Conservation (phyloP, 2,329 filamentous ascomycete genomes). For the Colletotrichum melonis region DNA sequence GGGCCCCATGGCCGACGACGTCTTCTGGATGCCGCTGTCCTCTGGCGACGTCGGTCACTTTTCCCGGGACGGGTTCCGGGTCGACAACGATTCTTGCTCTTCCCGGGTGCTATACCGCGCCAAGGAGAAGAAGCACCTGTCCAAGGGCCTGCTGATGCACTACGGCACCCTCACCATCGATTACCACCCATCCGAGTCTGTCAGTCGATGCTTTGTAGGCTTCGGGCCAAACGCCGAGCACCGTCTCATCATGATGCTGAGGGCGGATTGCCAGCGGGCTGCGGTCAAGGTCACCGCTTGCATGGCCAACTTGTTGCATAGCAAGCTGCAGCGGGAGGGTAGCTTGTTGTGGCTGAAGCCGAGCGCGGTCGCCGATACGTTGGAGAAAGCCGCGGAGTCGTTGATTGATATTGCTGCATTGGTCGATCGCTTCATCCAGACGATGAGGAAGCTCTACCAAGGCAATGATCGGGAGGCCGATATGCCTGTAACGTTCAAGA, state of each 20-base stretch:
- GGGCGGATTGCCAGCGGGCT: background rate
- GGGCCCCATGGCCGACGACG: conserved; percentile 2
- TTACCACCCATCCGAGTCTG: background rate
- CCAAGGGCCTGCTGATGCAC: background rate
- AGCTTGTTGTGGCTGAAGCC: background rate
- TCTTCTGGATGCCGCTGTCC: conserved; percentile 7
- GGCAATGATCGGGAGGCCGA: background rate
- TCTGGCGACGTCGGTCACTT: background rate
- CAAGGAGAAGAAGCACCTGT: background rate
- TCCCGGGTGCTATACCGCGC: background rate
- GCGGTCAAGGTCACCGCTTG: background rate
- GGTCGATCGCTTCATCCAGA: conserved; percentile 10
- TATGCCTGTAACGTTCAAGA: background rate
- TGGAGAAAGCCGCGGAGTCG: background rate
- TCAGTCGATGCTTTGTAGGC: background rate
- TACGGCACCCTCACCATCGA: background rate
- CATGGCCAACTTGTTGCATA: conserved; percentile 11
- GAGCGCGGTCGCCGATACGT: background rate
- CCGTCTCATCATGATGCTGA: conserved; percentile 4
- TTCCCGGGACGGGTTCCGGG: background rate
- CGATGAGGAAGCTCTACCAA: background rate
- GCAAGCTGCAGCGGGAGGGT: background rate
- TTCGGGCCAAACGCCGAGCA: background rate
- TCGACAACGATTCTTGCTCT: background rate
- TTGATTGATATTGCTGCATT: background rate